Percentiles rank a stretch among this genome's conserved stretches.
phyloP scores from a whole-genome alignment of 495 filamentous ascomycete species.

The Penicillium pancosmium region DNA sequence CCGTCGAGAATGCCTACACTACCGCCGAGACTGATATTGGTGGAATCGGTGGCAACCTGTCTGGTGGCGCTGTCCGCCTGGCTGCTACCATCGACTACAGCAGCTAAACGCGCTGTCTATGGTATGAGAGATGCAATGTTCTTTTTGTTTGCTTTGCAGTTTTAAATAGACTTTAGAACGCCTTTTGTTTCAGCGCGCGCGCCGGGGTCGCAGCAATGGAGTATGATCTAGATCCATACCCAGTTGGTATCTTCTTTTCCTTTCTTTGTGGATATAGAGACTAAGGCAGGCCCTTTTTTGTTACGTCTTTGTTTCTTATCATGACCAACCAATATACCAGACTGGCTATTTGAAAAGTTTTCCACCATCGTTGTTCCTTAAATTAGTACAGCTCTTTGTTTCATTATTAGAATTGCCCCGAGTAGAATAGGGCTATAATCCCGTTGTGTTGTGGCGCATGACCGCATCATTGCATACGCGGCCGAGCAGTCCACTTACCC shows the following conservation, averaged over 20 bases:
- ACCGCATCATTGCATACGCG: conserved; percentile 25
- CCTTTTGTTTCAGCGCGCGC: conserved; percentile 8
- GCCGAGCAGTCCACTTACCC: conserved; percentile 1
- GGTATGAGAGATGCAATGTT: conserved; percentile 4
- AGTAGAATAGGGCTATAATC: neutral
- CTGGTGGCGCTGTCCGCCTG: conserved; percentile 32
- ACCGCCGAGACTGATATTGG: conserved; percentile 34
- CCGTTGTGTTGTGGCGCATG: conserved; percentile 14
- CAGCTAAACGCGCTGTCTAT: conserved; percentile 23
- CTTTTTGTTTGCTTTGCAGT: conserved; percentile 5
- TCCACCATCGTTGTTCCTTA: neutral
- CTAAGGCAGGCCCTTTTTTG: conserved; percentile 28
- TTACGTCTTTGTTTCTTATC: conserved; percentile 8
- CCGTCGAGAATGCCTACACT: conserved; percentile 43
- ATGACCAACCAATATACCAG: conserved; percentile 13
- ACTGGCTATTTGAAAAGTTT: conserved; percentile 11
- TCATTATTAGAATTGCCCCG: neutral
- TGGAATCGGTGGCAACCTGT: conserved; percentile 45
- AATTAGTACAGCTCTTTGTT: neutral
- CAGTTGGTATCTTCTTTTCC: conserved; percentile 19
- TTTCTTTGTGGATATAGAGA: conserved; percentile 27
- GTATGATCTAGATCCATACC: conserved; percentile 13
- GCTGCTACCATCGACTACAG: conserved; percentile 36
- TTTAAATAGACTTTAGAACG: conserved; percentile 15
- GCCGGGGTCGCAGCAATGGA: neutral